Evolutionary conservation across 2,329 filamentous ascomycete species (phyloP), one percentile per base, ranked within the genome.

Genomic region (Colletotrichum sp.): DNA sequence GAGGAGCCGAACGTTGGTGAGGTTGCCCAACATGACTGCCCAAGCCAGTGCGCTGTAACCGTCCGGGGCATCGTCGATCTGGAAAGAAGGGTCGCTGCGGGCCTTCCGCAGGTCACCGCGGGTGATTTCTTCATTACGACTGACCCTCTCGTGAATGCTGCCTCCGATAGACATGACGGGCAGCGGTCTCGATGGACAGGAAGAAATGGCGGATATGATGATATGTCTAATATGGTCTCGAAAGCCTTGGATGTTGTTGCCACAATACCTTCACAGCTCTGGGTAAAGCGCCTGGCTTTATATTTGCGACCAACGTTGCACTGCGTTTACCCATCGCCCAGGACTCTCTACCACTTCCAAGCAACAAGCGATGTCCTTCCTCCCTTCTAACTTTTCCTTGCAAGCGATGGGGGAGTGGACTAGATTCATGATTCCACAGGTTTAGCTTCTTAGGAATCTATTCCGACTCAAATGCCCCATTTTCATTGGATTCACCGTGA

Each of bases 201-300:
- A 39, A 18, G 16, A 18, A 18, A 5, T 18, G 36, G 36, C 36
- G 36, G 16, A 39, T 39, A 39, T 18, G 36, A 3, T 18, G 8
- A 3, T 48, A 12, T 48, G 6, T n/a, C 18, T 48, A 10, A 48
- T 48, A 48, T n/a, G 39, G 18, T 10, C 39, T 0, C 4, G 39
- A 7, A n/a, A 18, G 10, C 10, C 3, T 48, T 21, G 5, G 1
- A 48, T 48, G 1, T 21, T 12, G 8, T 21, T 48, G 9, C 18
- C 18, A n/a, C 3, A 6, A 21, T 6, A 2, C 5, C 3, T n/a
- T 48, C 3, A 1, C 18, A 48, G 6, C 18, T 48, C 9, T 6
- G 39, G 43, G 43, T 21, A 48, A 48, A 2, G 1, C 10, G 3
- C 6, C 10, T 48, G 18, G 10, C 10, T 48, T 48, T 48, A 48